Base-by-base conservation (phyloP, 1,284 basidiomycete genomes). In the Ganoderma lucidum region DNA sequence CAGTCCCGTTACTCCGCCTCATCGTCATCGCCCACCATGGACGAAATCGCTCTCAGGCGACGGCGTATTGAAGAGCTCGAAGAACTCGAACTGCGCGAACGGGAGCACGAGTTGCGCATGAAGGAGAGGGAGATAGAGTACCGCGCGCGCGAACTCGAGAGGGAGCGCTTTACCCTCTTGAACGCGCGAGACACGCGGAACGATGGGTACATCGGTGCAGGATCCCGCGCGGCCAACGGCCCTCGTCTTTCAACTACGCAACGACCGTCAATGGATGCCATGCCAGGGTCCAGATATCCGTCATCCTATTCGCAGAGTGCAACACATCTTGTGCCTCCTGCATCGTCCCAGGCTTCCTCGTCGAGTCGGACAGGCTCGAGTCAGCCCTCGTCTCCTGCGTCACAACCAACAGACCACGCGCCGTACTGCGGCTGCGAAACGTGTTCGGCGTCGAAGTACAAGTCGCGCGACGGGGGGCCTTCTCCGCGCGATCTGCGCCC, bases 51-150 rank as follows among this genome's bases (percentile, higher is more conserved):
- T 4, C 75, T 80, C 30, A 83, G 84, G 48, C 84, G 86, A 51
- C 83, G 82, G 58, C 83, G 83, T 6, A 75, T 87, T 17, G 85
- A 87, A 53, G 87, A 89, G 58, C 76, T 85, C 15, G 82, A 86
- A 51, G 85, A 87, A 62, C 77, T 86, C 0, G 86, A 88, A 62
- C 77, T 85, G 19, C 81, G 84, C 62, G 86, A 88, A 70, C 87
- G 85, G 71, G 88, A 89, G 68, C 81, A 84, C 51, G 85, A 86
- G 60, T 79, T 91, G 23, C 83, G 83, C 70, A 85, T 83, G 65
- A 84, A 87, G 53, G 90, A 93, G 77, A 84, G 86, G 28, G 89
- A 91, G 59, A 83, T 92, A 62, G 83, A 88, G 66, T 80, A 83
- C 69, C 82, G 84, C 19, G 78, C 86, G 17, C 81, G 83, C 44